A percentile compares a stretch with the other conserved stretches of the same genome.
phyloP scores from a whole-genome alignment of 805 yeast species.

The Yarrowia sp. region DNA sequence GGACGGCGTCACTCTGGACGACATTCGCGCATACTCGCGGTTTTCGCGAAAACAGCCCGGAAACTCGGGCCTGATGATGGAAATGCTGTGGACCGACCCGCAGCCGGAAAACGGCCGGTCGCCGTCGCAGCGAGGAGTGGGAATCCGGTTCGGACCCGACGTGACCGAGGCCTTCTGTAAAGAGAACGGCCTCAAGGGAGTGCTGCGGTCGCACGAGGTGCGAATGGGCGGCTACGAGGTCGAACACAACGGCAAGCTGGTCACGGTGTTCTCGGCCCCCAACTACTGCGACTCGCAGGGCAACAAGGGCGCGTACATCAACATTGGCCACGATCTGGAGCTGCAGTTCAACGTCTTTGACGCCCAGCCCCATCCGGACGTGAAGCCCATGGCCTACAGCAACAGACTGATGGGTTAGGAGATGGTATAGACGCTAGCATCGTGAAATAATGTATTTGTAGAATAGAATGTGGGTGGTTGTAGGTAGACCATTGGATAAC shows the following conservation, averaged over 20 bases:
- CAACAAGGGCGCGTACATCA: slow-evolving; percentile 87
- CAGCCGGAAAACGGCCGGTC: slow-evolving; percentile 78
- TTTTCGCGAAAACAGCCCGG: slow-evolving; percentile 80
- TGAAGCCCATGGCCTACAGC: slow-evolving; percentile 94
- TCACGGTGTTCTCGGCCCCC: slow-evolving; percentile 98
- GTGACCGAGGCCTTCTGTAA: slow-evolving; percentile 81
- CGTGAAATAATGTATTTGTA: slow-evolving; percentile 1
- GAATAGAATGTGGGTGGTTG: not conserved
- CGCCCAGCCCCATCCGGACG: slow-evolving; percentile 88
- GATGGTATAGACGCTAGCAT: not conserved
- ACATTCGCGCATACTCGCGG: slow-evolving; percentile 74
- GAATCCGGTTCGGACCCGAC: slow-evolving; percentile 97
- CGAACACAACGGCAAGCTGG: slow-evolving; percentile 84
- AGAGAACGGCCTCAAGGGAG: slow-evolving; percentile 71
- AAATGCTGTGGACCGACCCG: slow-evolving; percentile 96
- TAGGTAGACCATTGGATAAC: too few species aligned
- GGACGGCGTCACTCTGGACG: slow-evolving; percentile 72
- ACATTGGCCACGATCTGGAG: slow-evolving; percentile 60
- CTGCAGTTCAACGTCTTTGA: slow-evolving; percentile 65
- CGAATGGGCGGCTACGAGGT: slow-evolving; percentile 87
- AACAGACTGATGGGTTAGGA: slow-evolving; percentile 48
- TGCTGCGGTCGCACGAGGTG: slow-evolving; percentile 94
- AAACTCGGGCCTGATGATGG: slow-evolving; percentile 92
- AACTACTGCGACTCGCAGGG: slow-evolving; percentile 95
- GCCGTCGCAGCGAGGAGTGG: slow-evolving; percentile 92